Base-by-base conservation (phyloP, 208 protist species). In the Acanthamoeba lenticulata region DNA sequence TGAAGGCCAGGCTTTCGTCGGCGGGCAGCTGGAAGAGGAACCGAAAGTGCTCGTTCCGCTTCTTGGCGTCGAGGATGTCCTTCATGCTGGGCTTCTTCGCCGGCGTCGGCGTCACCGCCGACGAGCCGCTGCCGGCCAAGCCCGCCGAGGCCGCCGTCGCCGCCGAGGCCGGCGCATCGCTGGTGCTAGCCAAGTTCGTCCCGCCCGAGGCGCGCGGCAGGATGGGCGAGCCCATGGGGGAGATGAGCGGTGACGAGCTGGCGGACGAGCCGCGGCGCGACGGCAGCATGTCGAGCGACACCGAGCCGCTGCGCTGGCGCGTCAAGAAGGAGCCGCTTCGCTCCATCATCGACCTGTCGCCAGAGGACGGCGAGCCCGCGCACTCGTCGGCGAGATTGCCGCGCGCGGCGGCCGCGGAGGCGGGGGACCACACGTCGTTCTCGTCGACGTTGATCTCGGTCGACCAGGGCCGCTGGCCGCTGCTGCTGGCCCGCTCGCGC, bases 21-120 rank as follows among this genome's bases (percentile, higher is more conserved):
- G 34, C 4, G 47, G 85, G 85, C 34, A 91, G 57, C 34, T 45
- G 55, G 57, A 91, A 91, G 49, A 91, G 85, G 52, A 44, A 52
- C 7, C 55, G 47, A 47, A 91, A 91, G 29, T 69, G 55, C 9
- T 91, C 85, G 57, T 91, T 91, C 6, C 85, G 29, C 57, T 91
- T 91, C 85, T 47, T 60, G 21, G 42, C 17, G 7, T 91, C 85
- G n/a, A 91, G 55, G 5, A 91, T 65, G 34, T 91, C 85, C 55
- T 91, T 91, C 47, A 47, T 91, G 42, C 36, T 52, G 34, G 44
- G 34, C 85, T 72, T 91, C 11, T 32, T 86, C n/a, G 52, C 85
- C 36, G 9, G 17, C 44, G 27, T 19, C 79, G 6, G 11, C 67
- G 17, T 21, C 5, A 21, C 38, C 2, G 2, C 17, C 4, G 7